Base-by-base conservation (phyloP, 1,284 basidiomycete species). In the Malassezia psittaci region DNA sequence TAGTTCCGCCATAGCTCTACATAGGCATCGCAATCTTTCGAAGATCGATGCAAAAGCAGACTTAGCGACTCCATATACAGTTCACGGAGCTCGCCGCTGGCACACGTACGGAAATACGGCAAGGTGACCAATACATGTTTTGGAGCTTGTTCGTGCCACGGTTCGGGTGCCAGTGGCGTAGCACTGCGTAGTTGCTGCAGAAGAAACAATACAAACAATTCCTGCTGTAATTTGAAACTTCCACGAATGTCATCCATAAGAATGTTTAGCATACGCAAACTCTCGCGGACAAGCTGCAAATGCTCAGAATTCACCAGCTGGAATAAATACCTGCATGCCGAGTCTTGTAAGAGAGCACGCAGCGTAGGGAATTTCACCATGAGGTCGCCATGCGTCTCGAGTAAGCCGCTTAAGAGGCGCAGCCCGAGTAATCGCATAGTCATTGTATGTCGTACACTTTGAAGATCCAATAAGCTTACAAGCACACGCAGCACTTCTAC, bases 1-100 rank as follows among this genome's bases (percentile, higher is more conserved):
- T 94, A 98, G 76, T 98, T 98, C 56, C 84, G 81, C 79, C 89
- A 99, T 10, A 96, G 79, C 70, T 96, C 89, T 43, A 94, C 88
- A 85, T 96, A 89, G 77, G 93, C 91, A 68, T 85, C 86, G 10
- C 33, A 18, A 36, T 18, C 46, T 58, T 32, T 58, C 51, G 19
- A 49, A 21, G 63, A 61, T 15, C 57, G 58, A 86, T 85, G 60
- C 49, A 67, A 60, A 47, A 96, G 83, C 57, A 89, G 85, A 48
- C 82, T 82, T 32, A 98, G 77, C 1, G 87, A 87, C 76, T 96
- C 94, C 56, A 98, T 79, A 69, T 96, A 84, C 54, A 98, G 77
- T 69, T 94, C 88, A 42, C 90, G 83, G 7, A 85, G 87, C 77
- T 94, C 89, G 29, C 87, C 88, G 10, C 60, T 60, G 5, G 69